These are phyloP conservation scores for Cnidoscolus chayamansa DNA, from an alignment of 441 rosid genomes.

Conservation along the genomic window DNA sequence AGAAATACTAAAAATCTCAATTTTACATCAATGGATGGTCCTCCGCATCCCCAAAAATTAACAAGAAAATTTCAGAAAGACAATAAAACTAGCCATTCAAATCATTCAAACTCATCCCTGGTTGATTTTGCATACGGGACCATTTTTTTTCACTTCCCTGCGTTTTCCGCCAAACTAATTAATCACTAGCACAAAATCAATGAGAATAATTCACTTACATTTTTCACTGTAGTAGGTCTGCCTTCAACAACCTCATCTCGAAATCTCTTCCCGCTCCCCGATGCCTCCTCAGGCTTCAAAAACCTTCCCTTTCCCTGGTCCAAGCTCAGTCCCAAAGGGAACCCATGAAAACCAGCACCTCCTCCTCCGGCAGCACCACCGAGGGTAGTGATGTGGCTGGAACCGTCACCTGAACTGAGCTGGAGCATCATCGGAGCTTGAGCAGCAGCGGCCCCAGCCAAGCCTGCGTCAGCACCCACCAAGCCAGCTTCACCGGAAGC, in stretches of 20 bases:
- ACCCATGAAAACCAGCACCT: conserved; percentile 61
- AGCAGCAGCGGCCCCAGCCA: conserved; percentile 38
- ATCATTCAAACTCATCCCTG: neutral
- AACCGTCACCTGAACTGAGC: conserved; percentile 71
- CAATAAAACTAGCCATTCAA: no score
- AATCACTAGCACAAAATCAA: neutral
- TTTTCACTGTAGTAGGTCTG: conserved; percentile 52
- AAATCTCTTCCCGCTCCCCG: conserved; percentile 73
- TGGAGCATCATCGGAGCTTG: conserved; percentile 78
- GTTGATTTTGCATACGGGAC: neutral
- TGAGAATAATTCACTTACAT: conserved; percentile 42
- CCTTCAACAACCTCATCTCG: conserved; percentile 63
- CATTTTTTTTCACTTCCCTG: neutral
- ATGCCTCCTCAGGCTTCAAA: conserved; percentile 69
- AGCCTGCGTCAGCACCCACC: conserved; percentile 31
- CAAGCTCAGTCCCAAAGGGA: conserved; percentile 83
- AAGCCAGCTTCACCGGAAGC: conserved; percentile 50
- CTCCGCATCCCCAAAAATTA: neutral
- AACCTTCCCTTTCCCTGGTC: conserved; percentile 87
- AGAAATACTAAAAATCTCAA: no score
- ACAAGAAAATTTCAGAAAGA: no score
- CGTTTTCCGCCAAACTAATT: neutral
- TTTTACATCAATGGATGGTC: neutral
- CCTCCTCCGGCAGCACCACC: conserved; percentile 44
- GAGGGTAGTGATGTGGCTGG: conserved; percentile 46